A percentile compares a stretch with the other conserved stretches of the same genome.
phyloP scores from a whole-genome alignment of 2,329 filamentous ascomycete species.

The Ophiostoma montium region DNA sequence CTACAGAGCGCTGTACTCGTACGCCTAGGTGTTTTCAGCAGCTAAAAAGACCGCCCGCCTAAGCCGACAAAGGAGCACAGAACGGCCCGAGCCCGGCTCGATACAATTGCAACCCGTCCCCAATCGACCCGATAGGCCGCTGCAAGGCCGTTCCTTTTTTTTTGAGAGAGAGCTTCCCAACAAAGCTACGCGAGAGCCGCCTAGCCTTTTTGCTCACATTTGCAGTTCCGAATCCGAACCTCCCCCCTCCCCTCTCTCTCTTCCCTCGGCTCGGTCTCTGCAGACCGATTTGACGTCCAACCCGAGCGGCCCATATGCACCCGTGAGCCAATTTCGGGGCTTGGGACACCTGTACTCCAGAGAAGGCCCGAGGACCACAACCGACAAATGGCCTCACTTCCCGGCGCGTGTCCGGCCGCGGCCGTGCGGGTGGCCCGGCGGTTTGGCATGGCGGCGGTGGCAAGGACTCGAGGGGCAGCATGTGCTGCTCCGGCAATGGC shows the following conservation, averaged over 20 bases:
- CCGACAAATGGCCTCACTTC: background rate
- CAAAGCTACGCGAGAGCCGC: too few relatives aligned
- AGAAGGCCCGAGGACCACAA: background rate
- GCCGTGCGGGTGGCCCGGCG: background rate
- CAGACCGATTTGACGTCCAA: background rate
- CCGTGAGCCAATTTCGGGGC: background rate
- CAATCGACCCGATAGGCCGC: background rate
- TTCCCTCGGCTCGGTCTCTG: background rate
- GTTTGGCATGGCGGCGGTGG: background rate
- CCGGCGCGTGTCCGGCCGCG: background rate
- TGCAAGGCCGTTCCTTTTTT: too few relatives aligned
- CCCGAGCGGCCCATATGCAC: background rate
- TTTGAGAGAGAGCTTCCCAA: background rate
- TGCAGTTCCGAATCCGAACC: too few relatives aligned
- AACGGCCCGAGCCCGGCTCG: background rate
- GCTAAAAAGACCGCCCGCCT: background rate
- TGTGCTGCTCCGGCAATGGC: background rate
- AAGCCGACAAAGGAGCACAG: background rate
- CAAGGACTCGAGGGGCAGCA: background rate
- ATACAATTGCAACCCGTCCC: background rate
- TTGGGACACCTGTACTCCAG: too few relatives aligned
- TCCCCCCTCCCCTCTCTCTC: too few relatives aligned
- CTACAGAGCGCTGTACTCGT: background rate
- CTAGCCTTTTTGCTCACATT: too few relatives aligned
- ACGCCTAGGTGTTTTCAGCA: background rate